phyloP scores from a whole-genome alignment of 2,329 filamentous ascomycete genomes.

The Drechslera avenae region DNA sequence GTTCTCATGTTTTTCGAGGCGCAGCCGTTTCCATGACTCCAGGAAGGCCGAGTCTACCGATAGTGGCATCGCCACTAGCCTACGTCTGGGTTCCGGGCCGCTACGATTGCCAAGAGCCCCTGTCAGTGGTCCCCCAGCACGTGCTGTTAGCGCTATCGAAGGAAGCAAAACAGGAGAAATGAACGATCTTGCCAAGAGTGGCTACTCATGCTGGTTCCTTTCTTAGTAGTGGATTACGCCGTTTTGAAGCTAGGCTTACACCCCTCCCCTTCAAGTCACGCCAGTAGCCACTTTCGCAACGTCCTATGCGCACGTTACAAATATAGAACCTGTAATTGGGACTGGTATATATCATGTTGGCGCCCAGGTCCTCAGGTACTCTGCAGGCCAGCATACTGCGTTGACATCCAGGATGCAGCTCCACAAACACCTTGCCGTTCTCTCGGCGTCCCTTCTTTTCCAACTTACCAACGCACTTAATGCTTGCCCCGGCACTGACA shows the following conservation, averaged over 20 bases:
- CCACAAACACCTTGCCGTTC: constrained; percentile 15
- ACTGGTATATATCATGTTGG: constrained; percentile 8
- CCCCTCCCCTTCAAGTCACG: constrained; percentile 7
- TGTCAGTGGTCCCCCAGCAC: background rate
- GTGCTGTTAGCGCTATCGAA: constrained; percentile 7
- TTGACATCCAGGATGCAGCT: constrained; percentile 21
- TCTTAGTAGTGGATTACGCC: constrained; percentile 2
- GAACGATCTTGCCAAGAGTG: background rate
- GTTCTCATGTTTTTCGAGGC: constrained; percentile 5
- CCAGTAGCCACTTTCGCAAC: constrained; percentile 1
- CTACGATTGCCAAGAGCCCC: constrained; percentile 7
- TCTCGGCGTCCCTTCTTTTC: constrained; percentile 24
- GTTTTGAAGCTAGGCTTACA: background rate
- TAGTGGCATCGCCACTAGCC: constrained; percentile 8
- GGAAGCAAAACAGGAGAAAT: constrained; percentile 5
- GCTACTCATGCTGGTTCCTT: constrained; percentile 8
- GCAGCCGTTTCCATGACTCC: constrained; percentile 11
- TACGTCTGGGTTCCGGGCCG: constrained; percentile 8
- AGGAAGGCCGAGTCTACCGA: constrained; percentile 5
- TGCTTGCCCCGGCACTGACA: constrained; percentile 27
- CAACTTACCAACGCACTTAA: constrained; percentile 24
- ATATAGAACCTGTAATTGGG: constrained; percentile 10
- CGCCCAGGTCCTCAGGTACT: background rate
- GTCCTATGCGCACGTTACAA: constrained; percentile 16
- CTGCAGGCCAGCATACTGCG: constrained; percentile 9